A percentile compares a stretch with the other conserved stretches of the same genome.
phyloP scores from a whole-genome alignment of 768 basidiomycete species.

The Asterophora lycoperdoides region DNA sequence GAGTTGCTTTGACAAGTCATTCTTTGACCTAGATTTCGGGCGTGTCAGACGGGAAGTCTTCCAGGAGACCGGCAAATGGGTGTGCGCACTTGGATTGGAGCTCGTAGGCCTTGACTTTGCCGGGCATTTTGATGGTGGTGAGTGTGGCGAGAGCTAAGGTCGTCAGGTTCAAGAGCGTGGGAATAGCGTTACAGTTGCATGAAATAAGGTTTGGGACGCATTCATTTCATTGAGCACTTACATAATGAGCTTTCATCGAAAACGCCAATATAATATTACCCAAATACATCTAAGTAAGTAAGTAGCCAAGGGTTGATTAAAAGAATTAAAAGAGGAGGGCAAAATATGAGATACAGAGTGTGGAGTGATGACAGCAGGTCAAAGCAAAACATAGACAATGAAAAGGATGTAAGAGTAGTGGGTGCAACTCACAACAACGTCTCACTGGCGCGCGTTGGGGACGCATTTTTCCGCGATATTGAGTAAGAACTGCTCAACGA shows the following conservation, averaged over 20 bases:
- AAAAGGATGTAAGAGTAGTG: background rate
- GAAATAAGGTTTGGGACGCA: no score
- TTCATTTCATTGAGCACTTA: no score
- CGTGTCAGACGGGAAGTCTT: slow-evolving; percentile 10
- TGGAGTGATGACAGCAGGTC: background rate
- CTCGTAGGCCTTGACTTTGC: slow-evolving; percentile 94
- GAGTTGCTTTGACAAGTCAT: slow-evolving; percentile 93
- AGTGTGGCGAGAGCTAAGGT: slow-evolving; percentile 4
- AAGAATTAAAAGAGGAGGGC: background rate
- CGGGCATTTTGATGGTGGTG: slow-evolving; percentile 62
- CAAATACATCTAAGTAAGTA: no score
- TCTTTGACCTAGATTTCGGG: slow-evolving; percentile 70
- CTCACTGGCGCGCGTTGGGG: background rate
- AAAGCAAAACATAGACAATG: background rate
- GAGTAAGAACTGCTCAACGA: slow-evolving; percentile 68
- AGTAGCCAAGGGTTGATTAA: no score
- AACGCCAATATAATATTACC: no score
- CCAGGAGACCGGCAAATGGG: slow-evolving; percentile 1
- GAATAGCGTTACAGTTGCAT: no score
- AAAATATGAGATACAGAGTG: background rate
- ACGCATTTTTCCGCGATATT: slow-evolving; percentile 40
- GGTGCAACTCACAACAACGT: no score
- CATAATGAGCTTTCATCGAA: no score
- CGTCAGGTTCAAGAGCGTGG: no score
- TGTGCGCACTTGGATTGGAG: slow-evolving; percentile 88